Base-by-base conservation (phyloP, 257 asterid species). In the Rhazya stricta region DNA sequence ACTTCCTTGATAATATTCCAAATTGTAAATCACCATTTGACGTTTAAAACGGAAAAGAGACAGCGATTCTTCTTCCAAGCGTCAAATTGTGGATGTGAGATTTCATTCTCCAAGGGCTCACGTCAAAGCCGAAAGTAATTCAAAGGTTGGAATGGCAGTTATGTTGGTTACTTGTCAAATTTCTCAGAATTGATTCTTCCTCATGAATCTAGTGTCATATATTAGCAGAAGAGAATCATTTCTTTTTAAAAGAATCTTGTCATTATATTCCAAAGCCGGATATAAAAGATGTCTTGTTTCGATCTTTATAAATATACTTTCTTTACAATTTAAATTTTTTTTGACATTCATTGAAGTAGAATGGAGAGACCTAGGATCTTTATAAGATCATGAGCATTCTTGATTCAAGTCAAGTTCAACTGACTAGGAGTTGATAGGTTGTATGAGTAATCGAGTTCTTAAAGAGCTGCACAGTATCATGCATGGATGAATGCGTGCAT, bases 111-210 rank as follows among this genome's bases (percentile, higher is more conserved):
- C 16, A n/a, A 54, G 66, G 57, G 76, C 77, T 66, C 68, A 67
- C 81, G 74, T 79, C 76, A 68, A 43, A 41, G n/a, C 81, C 84
- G 83, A 82, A 84, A 84, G 85, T 79, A 36, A 13, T 61, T 69
- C 74, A 68, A 74, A 62, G 61, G 29, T 36, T 76, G 65, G 73
- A 82, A 16, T 30, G 88, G 80, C 86, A 80, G 90, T 84, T 86
- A 79, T 84, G 84, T 84, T 83, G 85, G 88, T 86, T 86, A 84
- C 74, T 74, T 84, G 86, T 82, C 87, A 79, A 69, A 75, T 70
- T 83, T 68, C 74, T 39, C 29, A 0, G 46, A 23, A 67, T 76
- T 71, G 67, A 50, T 67, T 78, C 73, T 68, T 69, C 46, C 27
- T 27, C 3, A 34, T 74, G 71, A 74, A n/a, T 63, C 43, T 19